phyloP scores from a whole-genome alignment of 805 yeast genomes.

The Saccharomycodes ludwigii region DNA sequence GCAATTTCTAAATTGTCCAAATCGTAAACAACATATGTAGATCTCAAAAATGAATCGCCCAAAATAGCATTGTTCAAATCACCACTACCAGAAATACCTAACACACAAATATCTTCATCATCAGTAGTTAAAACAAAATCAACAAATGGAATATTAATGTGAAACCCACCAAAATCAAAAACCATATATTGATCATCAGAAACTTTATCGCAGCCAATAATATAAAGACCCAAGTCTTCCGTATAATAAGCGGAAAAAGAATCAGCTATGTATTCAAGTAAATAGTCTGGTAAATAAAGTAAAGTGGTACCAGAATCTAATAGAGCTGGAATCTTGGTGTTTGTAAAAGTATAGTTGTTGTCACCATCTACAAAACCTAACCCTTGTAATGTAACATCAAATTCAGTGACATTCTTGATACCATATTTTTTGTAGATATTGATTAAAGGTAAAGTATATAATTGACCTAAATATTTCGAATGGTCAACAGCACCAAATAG shows the following conservation, averaged over 20 bases:
- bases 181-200: conserved; percentile 24
- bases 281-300: conserved; percentile 38
- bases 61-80: conserved; percentile 26
- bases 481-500: conserved; percentile 66
- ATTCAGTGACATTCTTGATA: conserved; percentile 10
- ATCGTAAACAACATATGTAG: conserved; percentile 55
- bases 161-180: conserved; percentile 49
- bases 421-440: conserved; percentile 21
- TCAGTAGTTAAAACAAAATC: conserved; percentile 19
- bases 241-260: conserved; percentile 28
- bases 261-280: conserved; percentile 1
- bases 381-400: conserved; percentile 21
- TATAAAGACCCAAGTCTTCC: conserved; percentile 30
- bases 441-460: conserved; percentile 39
- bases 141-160: conserved; percentile 36
- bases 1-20: conserved; percentile 45
- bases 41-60: conserved; percentile 46
- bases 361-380: conserved; percentile 8
- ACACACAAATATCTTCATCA: conserved; percentile 26
- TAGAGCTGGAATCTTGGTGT: conserved; percentile 25
- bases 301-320: conserved; percentile 47
- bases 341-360: conserved; percentile 12
- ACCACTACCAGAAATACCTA: conserved; percentile 29
- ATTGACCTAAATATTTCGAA: conserved; percentile 42
- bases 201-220: conserved; percentile 29